Evolutionary conservation across 2,329 filamentous ascomycete species (phyloP), one percentile per base, ranked within the genome.

Genomic region (Elsinoe necatrix): DNA sequence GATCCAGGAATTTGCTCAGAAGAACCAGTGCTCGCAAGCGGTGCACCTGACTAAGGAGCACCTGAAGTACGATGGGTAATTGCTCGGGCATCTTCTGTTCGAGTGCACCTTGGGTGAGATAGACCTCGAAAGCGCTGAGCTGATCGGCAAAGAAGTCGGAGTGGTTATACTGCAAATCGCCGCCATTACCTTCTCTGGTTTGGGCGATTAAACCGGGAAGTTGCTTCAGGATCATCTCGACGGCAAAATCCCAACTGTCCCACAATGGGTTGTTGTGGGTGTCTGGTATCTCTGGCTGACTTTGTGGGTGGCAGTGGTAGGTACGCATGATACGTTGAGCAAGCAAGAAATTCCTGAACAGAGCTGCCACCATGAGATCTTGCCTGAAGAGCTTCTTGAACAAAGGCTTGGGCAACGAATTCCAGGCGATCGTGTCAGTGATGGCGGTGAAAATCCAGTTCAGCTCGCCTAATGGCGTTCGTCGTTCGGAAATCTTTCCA

Each of bases 371-470:
- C 91, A 98, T 97, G 11, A 98, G 78, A 69, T 98, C 93, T 70
- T 98, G 93, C 41, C 93, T 79, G 71, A 98, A 98, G 59, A 97
- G 88, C 71, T 95, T 95, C 71, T 95, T 91, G 73, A 98, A 98
- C 9, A 96, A 75, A 18, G 90, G 83, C 45, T 92, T 86, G 2
- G 91, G 89, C 3, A 98, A 75, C 4, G 89, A 95, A 29, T 95
- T 97, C 93, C 93, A 98, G 0, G 93, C 93, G 65, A 98, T 98
- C 1, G 92, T 97, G 69, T 98, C 93, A 0, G 93, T 98, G 62
- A 98, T 97, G 56, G 93, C 93, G 0, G 93, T 98, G 68, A 98
- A 97, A 34, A 98, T 98, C 93, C 93, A 98, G 67, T 98, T 98
- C 12, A 98, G 77, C 73, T 98, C 93, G 60, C 93, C 93, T 31